These are phyloP conservation scores for Effrenium voratum DNA, from an alignment of 73 alveolate species.

Conservation along the genomic window DNA sequence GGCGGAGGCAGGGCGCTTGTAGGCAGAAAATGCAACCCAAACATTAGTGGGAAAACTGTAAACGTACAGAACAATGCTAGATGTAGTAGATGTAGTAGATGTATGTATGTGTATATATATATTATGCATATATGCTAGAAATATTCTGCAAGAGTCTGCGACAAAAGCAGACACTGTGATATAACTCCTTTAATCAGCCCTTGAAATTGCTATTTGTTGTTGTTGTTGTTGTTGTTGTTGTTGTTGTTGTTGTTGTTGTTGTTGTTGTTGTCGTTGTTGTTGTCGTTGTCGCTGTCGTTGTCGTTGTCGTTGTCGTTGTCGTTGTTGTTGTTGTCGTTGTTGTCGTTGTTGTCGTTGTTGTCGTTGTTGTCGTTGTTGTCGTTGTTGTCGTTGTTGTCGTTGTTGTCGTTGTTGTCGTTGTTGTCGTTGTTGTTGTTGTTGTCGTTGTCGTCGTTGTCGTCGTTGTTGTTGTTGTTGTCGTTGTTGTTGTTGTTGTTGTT, in stretches of 20 bases:
- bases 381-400: neutral
- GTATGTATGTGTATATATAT: no score
- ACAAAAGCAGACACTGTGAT: no score
- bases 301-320: neutral
- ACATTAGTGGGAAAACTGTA: no score
- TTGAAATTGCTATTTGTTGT: neutral
- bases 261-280: neutral
- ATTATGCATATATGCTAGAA: no score
- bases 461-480: neutral
- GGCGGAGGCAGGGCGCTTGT: no score
- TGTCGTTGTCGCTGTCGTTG: neutral
- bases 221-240: neutral
- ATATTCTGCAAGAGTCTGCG: no score
- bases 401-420: neutral
- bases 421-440: neutral
- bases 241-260: neutral
- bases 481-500: neutral
- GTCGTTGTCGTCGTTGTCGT: neutral
- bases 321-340: neutral
- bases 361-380: neutral
- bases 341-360: neutral
- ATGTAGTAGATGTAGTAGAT: no score
- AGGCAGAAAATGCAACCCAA: no score
- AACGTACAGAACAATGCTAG: no score
- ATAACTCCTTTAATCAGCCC: no score